These are phyloP conservation scores for Scleroderma bovista DNA, from an alignment of 768 basidiomycete genomes.

Conservation along the genomic window DNA sequence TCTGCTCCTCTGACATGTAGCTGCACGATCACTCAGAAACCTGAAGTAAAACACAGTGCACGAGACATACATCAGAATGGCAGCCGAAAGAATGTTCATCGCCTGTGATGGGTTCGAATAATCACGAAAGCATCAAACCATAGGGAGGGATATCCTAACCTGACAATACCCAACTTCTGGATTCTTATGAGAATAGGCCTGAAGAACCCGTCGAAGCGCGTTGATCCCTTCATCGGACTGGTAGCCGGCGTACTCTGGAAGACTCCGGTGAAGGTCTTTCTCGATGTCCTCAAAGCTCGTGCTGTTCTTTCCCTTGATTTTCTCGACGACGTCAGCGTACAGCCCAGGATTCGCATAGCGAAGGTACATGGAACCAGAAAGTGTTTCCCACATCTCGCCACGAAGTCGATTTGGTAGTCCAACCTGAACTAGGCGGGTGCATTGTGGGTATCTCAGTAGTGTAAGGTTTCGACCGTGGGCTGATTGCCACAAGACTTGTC, in stretches of 20 bases:
- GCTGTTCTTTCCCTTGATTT: conserved; percentile 72
- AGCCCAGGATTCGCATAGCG: conserved; percentile 83
- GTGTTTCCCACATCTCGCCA: conserved; percentile 97
- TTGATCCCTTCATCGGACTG: conserved; percentile 84
- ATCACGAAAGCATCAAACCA: background rate
- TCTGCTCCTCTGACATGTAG: conserved; percentile 98
- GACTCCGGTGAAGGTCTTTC: conserved; percentile 92
- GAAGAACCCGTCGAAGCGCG: conserved; percentile 82
- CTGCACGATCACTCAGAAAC: conserved; percentile 36
- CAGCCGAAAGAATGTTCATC: conserved; percentile 96
- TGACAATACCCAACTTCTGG: conserved; percentile 95
- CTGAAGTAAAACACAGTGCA: background rate
- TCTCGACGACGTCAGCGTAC: conserved; percentile 69
- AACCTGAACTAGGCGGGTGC: conserved; percentile 95
- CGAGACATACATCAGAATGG: conserved; percentile 75
- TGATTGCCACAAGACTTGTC: conserved; percentile 26
- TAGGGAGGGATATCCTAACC: conserved; percentile 37
- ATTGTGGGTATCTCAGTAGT: conserved; percentile 90
- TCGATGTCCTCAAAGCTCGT: conserved; percentile 98
- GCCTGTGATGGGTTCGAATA: conserved; percentile 44
- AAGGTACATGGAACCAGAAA: conserved; percentile 90
- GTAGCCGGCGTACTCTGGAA: conserved; percentile 96
- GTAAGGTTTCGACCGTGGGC: conserved; percentile 95
- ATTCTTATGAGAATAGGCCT: conserved; percentile 94
- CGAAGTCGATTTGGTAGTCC: conserved; percentile 91